A percentile compares a stretch with the other conserved stretches of the same genome.
Evolutionary conservation across 2,329 filamentous ascomycete species (phyloP).

Genomic region (Epicoccum nigrum): DNA sequence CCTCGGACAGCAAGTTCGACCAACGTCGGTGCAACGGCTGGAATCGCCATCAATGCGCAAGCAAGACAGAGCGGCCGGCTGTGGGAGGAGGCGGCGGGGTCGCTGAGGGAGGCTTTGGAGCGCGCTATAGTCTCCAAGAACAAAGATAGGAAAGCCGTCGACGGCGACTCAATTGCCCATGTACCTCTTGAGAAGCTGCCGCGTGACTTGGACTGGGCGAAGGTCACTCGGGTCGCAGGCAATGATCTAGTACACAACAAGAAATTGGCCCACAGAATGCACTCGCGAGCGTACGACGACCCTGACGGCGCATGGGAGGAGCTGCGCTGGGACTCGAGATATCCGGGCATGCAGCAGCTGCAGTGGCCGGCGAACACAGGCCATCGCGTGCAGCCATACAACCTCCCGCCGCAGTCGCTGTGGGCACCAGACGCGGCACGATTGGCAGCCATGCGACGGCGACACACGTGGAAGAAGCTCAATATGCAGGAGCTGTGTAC

Average conservation of each 20-base stretch:
- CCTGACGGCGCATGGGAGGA: conserved; percentile 32
- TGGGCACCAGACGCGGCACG: conserved; percentile 48
- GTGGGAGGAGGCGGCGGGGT: conserved; percentile 66
- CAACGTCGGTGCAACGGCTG: conserved; percentile 70
- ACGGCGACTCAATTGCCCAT: conserved; percentile 1
- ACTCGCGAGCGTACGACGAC: conserved; percentile 18
- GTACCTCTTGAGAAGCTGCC: conserved; percentile 22
- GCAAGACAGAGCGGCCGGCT: conserved; percentile 64
- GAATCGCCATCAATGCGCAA: conserved; percentile 66
- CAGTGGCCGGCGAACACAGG: conserved; percentile 53
- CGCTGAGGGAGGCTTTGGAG: conserved; percentile 49
- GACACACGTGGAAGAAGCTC: conserved; percentile 52
- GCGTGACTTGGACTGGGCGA: conserved; percentile 32
- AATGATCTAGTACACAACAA: conserved; percentile 36
- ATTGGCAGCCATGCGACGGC: conserved; percentile 34
- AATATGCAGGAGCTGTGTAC: conserved; percentile 50
- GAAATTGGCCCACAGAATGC: conserved; percentile 21
- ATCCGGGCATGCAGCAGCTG: conserved; percentile 30
- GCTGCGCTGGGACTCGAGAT: conserved; percentile 37
- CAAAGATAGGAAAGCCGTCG: background rate
- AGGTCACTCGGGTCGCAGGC: conserved; percentile 24
- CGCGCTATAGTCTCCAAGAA: background rate
- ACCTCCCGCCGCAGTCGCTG: conserved; percentile 54
- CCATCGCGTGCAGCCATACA: conserved; percentile 29
- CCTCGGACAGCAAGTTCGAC: conserved; percentile 63